Evolutionary conservation across 345 rosid genomes (phyloP).

Genomic region (Psidium guajava): DNA sequence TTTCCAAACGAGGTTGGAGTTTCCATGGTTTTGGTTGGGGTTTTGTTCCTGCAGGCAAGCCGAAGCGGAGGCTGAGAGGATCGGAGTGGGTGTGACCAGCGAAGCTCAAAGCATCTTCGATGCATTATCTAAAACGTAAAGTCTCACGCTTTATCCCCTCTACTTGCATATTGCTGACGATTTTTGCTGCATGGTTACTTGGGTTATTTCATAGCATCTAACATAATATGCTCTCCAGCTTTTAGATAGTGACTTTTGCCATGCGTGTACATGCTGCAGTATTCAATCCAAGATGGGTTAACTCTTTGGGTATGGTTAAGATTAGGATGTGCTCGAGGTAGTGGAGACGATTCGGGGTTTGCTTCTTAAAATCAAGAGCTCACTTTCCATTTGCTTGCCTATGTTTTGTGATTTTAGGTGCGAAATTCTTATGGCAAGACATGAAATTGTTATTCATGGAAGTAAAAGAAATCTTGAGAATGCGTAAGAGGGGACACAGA

Average conservation of each 20-base stretch:
- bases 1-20: neutral
- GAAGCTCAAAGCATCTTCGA: constrained; percentile 87
- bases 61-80: constrained; percentile 71
- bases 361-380: neutral
- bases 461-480: neutral
- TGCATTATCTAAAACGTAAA: constrained; percentile 89
- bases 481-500: neutral
- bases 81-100: constrained; percentile 86
- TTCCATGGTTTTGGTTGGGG: neutral
- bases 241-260: neutral
- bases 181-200: neutral
- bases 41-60: constrained; percentile 50
- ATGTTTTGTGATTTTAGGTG: neutral
- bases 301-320: neutral
- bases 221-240: neutral
- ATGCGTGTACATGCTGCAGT: neutral
- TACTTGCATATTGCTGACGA: neutral
- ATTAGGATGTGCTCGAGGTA: neutral
- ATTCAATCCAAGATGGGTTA: neutral
- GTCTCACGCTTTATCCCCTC: neutral
- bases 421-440: neutral
- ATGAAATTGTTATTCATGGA: neutral
- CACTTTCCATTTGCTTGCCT: neutral
- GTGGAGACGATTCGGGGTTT: neutral
- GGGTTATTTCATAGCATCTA: neutral